Evolutionary conservation across 2,329 filamentous ascomycete genomes (phyloP).

Genomic region (Clarireedia sp.): DNA sequence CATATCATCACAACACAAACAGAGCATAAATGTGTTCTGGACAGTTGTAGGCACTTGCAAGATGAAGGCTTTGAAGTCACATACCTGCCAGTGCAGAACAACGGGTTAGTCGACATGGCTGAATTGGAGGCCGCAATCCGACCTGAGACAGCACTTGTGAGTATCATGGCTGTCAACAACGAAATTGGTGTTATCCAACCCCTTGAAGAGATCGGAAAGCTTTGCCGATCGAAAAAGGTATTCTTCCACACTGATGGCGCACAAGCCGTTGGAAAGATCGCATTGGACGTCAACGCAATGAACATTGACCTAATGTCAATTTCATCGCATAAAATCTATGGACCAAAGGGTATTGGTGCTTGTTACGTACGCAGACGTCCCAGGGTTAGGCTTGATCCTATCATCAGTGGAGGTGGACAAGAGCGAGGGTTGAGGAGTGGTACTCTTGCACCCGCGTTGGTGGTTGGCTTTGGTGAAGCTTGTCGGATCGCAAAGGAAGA

Average conservation of each 20-base stretch:
- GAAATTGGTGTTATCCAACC: conserved; percentile 99
- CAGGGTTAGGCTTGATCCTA: conserved; percentile 85
- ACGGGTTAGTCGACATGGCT: conserved; percentile 77
- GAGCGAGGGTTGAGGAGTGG: conserved; percentile 92
- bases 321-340: conserved; percentile 97
- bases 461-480: conserved; percentile 91
- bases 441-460: conserved; percentile 80
- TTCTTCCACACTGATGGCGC: conserved; percentile 98
- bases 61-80: conserved; percentile 95
- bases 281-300: conserved; percentile 93
- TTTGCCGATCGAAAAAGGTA: conserved; percentile 85
- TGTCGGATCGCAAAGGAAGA: conserved; percentile 87
- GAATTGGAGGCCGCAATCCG: conserved; percentile 82
- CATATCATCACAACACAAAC: conserved; percentile 97
- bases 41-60: conserved; percentile 93
- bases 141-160: conserved; percentile 85
- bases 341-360: conserved; percentile 92
- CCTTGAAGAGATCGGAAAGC: conserved; percentile 81
- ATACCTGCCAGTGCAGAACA: conserved; percentile 84
- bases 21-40: conserved; percentile 97
- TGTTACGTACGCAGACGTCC: conserved; percentile 92
- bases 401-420: conserved; percentile 94
- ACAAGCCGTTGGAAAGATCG: conserved; percentile 98
- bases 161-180: conserved; percentile 99
- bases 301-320: conserved; percentile 99